Evolutionary conservation across 495 filamentous ascomycete species (phyloP), one percentile per base, ranked within the genome.

Genomic region (Aspergillus ostianus): DNA sequence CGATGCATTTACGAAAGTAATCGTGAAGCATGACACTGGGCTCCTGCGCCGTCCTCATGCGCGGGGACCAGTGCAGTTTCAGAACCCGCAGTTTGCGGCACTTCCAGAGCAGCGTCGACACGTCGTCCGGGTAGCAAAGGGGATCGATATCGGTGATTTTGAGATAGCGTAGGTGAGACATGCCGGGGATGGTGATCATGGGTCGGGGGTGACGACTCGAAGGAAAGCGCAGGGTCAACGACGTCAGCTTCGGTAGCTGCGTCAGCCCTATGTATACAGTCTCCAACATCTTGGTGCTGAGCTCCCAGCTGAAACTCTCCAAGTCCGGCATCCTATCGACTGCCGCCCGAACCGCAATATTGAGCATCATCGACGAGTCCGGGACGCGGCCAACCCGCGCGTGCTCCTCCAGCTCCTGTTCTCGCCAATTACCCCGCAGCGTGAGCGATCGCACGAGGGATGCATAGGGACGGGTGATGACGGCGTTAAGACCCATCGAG

Each of bases 321-420:
- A 88, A 66, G 30, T 80, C 77, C 0, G 68, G 67, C 82, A 85
- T 87, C 64, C 76, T 78, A 64, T 87, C 85, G 20, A 85, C 70
- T 6, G 83, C 84, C 13, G 82, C 82, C 51, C 85, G 79, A 47
- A 84, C 75, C 13, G 82, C 72, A 46, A 84, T 83, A 59, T 84
- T 85, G 68, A 88, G 67, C 79, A 88, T 79, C 83, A 88, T 86
- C 21, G 74, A 80, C 18, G 81, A 82, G 67, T 87, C 85, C 55
- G 85, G 83, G 53, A 87, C 82, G 48, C 84, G 70, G 0, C 85
- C 84, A 6, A 77, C 73, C 53, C 77, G 81, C 29, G 80, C 77
- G 60, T 83, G 77, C 62, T 86, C 83, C 48, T 85, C 81, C 36
- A 83, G 58, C 49, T 84, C 83, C 32, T 73, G 69, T 60, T 87